phyloP scores from a whole-genome alignment of 169 alveolate genomes.

The Cryptosporidium sp. region DNA sequence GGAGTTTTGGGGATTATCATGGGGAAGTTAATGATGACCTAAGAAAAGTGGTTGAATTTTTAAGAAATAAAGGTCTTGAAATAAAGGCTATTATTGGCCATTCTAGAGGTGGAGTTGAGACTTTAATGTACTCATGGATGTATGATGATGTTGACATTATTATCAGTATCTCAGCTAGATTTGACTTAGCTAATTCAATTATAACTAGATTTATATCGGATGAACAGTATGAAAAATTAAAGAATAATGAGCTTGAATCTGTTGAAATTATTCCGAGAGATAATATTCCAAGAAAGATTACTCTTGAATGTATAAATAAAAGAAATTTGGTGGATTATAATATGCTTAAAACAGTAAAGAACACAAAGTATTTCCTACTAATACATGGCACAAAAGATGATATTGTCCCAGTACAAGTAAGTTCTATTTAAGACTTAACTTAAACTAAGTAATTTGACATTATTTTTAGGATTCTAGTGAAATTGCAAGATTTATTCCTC shows the following conservation, averaged over 20 bases:
- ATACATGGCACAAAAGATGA: constrained; percentile 72
- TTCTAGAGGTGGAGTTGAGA: constrained; percentile 80
- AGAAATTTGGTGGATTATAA: constrained; percentile 62
- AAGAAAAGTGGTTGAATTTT: constrained; percentile 71
- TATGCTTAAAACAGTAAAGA: constrained; percentile 15
- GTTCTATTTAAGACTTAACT: not conserved
- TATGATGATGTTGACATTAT: constrained; percentile 79
- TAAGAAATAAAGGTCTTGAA: constrained; percentile 49
- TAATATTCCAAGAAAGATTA: constrained; percentile 61
- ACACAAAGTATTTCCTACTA: constrained; percentile 49
- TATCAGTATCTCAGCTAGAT: constrained; percentile 78
- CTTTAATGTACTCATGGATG: constrained; percentile 77
- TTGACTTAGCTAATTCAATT: constrained; percentile 76
- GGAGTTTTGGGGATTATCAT: constrained; percentile 79
- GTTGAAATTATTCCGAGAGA: constrained; percentile 68
- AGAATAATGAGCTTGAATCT: constrained; percentile 41
- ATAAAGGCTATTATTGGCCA: constrained; percentile 78
- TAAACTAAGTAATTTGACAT: not conserved
- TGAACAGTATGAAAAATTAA: constrained; percentile 13
- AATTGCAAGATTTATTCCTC: constrained; percentile 72
- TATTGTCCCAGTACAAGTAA: constrained; percentile 53
- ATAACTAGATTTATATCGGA: constrained; percentile 30
- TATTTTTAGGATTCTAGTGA: constrained; percentile 59
- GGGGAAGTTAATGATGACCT: constrained; percentile 77
- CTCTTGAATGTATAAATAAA: constrained; percentile 55